Conservation (phyloP, 371 early-diverging fungal species). For the Circinella minor region DNA sequence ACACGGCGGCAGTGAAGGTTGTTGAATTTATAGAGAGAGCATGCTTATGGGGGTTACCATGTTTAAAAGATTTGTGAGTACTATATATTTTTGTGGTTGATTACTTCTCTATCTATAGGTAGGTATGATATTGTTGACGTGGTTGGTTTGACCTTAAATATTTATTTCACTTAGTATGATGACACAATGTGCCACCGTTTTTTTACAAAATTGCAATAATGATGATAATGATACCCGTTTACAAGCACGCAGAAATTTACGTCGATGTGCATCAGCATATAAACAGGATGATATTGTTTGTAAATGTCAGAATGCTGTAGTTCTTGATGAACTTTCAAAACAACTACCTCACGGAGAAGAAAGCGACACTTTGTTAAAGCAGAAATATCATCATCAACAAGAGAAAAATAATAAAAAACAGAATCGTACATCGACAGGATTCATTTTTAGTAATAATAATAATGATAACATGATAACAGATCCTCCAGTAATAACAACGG, state of each 20-base stretch:
- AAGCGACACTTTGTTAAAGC: no score
- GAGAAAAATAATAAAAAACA: no score
- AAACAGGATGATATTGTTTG: background rate
- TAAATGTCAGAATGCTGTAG: background rate
- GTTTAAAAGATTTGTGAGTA: background rate
- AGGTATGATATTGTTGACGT: no score
- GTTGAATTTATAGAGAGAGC: background rate
- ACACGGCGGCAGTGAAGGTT: background rate
- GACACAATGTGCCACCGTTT: background rate
- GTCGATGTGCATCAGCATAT: background rate
- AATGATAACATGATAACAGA: no score
- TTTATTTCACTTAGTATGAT: background rate
- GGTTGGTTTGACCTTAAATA: background rate
- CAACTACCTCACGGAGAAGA: background rate
- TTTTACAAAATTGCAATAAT: background rate
- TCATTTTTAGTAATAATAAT: no score
- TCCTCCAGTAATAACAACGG: no score
- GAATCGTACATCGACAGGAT: no score
- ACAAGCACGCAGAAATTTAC: background rate
- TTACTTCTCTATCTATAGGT: background rate
- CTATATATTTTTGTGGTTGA: background rate
- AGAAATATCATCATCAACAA: no score
- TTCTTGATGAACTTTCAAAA: background rate
- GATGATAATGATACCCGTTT: background rate
- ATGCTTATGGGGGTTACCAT: background rate